Base-by-base conservation (phyloP, 2,329 filamentous ascomycete genomes). In the Aureobasidium zeae region DNA sequence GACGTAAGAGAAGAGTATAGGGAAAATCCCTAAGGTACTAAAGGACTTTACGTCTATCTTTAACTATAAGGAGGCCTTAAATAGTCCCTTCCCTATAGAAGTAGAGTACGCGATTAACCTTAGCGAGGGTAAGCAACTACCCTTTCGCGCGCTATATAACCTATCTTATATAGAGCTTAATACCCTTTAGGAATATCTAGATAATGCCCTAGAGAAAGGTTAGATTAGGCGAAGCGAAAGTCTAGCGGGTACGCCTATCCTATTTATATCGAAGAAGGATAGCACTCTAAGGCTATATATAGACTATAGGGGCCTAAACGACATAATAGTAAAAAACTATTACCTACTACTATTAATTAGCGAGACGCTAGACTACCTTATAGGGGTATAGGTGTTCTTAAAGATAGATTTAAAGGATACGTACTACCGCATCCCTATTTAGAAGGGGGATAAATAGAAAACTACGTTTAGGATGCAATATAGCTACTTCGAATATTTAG, bases 241-340 rank as follows among this genome's bases (percentile, higher is more conserved):
- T n/a, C n/a, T n/a, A n/a, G n/a, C n/a, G n/a, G 37, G 44, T 1
- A 20, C 36, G 3, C 49, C 26, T 22, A 49, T 54, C 22, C 44
- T 53, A 22, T 52, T 53, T 38, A 33, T 52, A 29, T 32, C 19
- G 24, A 54, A 54, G 39, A 49, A 48, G 12, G 38, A 49, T 25
- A 35, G 47, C 31, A 47, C 19, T 0, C 44, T 59, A 6, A 19
- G 48, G 3, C 30, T 60, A 10, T 60, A 51, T 45, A 45, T 63
- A 2, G 50, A 64, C 36, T 63, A 61, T 33, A n/a, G 48, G 17
- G 30, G 38, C 1, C 36, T 63, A 22, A 63, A 63, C 38, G 16
- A 30, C 3, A 49, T 62, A 17, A 63, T 50, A 1, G 42, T 53
- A n/a, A 63, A 64, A 39, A 52, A 62, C 45, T 17, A 43, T 2